Evolutionary conservation across 108 stramenopile genomes (phyloP).

Genomic region (Mediolabrus comicus): DNA sequence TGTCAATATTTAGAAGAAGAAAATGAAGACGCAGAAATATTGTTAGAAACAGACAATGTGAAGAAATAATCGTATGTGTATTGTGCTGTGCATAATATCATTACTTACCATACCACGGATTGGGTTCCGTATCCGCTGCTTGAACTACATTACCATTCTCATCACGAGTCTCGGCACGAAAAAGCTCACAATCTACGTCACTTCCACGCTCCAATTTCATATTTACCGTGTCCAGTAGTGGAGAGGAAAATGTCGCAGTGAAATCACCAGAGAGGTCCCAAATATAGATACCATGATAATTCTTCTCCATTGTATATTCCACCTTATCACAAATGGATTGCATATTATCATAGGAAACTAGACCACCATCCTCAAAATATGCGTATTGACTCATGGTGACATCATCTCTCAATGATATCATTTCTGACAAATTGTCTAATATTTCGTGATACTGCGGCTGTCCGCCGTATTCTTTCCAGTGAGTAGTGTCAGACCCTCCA

Average conservation of each 20-base stretch:
- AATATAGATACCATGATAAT: constrained; percentile 24
- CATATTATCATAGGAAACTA: constrained; percentile 44
- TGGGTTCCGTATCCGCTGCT: constrained; percentile 4
- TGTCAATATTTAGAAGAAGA: background rate
- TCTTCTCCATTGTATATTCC: constrained; percentile 27
- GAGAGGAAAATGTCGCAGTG: constrained; percentile 31
- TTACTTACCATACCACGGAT: constrained; percentile 48
- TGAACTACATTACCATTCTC: constrained; percentile 26
- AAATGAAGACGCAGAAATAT: background rate
- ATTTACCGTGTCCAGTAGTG: constrained; percentile 45
- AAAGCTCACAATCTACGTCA: constrained; percentile 23
- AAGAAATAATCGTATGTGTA: background rate
- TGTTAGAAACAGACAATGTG: background rate
- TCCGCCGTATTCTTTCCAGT: constrained; percentile 43
- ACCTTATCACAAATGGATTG: constrained; percentile 49
- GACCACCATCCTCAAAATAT: constrained; percentile 34
- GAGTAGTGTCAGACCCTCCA: constrained; percentile 23
- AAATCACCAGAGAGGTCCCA: constrained; percentile 49
- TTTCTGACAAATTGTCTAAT: constrained; percentile 31
- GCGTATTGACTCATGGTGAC: constrained; percentile 47
- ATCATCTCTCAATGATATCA: constrained; percentile 47
- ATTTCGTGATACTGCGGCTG: constrained; percentile 40
- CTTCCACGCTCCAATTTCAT: constrained; percentile 41
- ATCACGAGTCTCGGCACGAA: constrained; percentile 23
- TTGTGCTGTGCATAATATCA: background rate